Percentiles rank a stretch among this genome's conserved stretches.
Evolutionary conservation across 2,329 filamentous ascomycete species (phyloP).

Genomic region (Cytospora chrysosperma): DNA sequence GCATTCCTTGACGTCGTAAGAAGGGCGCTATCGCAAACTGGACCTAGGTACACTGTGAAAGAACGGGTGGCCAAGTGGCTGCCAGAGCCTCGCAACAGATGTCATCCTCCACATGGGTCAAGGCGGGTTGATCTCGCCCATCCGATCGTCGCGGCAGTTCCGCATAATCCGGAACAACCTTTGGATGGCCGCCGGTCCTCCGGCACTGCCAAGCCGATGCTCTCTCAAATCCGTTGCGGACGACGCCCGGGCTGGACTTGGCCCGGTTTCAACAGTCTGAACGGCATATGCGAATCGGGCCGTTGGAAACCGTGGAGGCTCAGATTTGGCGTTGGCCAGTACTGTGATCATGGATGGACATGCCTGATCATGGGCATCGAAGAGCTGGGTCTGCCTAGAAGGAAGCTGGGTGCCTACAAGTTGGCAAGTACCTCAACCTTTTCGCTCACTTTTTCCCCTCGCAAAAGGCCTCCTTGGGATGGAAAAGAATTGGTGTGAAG

Average conservation of each 20-base stretch:
- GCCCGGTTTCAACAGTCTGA: not conserved
- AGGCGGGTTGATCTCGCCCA: not conserved
- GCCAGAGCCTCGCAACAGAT: not conserved
- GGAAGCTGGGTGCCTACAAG: no score
- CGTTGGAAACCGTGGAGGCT: not conserved
- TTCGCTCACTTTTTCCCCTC: no score
- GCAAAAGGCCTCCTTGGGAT: not conserved
- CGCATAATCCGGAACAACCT: not conserved
- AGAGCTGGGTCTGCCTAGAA: not conserved
- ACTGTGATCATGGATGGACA: no score
- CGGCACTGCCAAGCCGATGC: constrained; percentile 5
- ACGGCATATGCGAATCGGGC: not conserved
- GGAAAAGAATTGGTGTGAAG: not conserved
- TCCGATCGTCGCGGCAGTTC: not conserved
- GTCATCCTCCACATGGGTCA: not conserved
- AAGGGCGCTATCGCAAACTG: not conserved
- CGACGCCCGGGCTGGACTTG: not conserved
- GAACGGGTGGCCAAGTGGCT: not conserved
- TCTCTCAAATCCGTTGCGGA: not conserved
- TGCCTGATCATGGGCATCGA: not conserved
- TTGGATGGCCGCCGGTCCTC: not conserved
- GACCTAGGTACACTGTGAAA: not conserved
- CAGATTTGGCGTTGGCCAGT: not conserved
- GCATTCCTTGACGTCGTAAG: not conserved
- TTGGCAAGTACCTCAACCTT: not conserved